Conservation (phyloP, 176 grass and related monocot genomes). For the Puccinellia tenuiflora region DNA sequence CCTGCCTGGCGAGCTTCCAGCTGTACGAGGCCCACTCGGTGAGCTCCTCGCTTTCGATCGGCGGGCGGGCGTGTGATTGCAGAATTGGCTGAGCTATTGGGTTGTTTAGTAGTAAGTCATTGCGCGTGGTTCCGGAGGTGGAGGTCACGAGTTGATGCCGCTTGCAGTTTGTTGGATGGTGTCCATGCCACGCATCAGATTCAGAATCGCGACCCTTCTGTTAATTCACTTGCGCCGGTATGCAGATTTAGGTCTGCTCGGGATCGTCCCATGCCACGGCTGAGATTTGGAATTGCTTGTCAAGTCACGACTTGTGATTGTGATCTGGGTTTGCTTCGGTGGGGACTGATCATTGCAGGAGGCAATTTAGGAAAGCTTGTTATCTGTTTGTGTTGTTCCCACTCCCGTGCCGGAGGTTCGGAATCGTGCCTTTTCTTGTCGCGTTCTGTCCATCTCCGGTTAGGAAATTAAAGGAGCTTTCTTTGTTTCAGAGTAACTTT, state of each 20-base stretch:
- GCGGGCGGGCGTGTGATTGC: neutral
- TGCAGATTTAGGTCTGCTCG: neutral
- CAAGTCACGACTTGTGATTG: neutral
- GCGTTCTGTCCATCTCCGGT: neutral
- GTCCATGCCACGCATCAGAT: neutral
- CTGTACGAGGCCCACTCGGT: constrained; percentile 54
- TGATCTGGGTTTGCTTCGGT: neutral
- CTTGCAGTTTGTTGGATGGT: constrained; percentile 5
- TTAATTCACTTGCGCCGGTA: neutral
- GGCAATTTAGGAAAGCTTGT: neutral
- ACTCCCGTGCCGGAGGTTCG: neutral
- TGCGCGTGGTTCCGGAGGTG: neutral
- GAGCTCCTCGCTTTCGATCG: constrained; percentile 27
- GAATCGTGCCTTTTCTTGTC: neutral
- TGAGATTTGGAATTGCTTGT: neutral
- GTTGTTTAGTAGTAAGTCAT: neutral
- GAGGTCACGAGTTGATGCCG: neutral
- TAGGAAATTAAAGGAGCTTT: neutral
- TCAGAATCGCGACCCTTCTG: neutral
- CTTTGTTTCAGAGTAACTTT: neutral
- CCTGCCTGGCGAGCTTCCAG: constrained; percentile 44
- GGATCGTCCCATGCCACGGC: neutral
- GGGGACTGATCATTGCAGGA: neutral
- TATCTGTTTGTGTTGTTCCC: neutral
- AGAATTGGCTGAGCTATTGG: neutral